These are phyloP conservation scores for Lycium barbarum DNA, from an alignment of 257 asterid genomes.

Conservation along the genomic window DNA sequence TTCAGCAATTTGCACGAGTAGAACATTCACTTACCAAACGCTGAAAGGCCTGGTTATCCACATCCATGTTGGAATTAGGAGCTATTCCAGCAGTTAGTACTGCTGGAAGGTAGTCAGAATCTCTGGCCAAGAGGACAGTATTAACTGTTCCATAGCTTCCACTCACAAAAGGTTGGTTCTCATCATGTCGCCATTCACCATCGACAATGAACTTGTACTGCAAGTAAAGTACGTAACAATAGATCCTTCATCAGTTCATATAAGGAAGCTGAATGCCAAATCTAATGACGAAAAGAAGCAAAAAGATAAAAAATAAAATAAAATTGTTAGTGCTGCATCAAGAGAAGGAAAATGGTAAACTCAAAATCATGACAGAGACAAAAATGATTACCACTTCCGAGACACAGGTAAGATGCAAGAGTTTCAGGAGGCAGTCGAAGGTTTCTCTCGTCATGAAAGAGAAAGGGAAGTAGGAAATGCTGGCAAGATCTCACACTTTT, in stretches of 20 bases:
- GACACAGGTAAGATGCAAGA: conserved; percentile 19
- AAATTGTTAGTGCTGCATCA: conserved; percentile 9
- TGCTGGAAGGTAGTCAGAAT: conserved; percentile 57
- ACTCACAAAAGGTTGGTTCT: conserved; percentile 69
- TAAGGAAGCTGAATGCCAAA: not conserved
- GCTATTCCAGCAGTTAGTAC: conserved; percentile 57
- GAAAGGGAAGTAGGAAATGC: not conserved
- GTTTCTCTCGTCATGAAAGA: conserved; percentile 18
- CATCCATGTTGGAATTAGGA: conserved; percentile 86
- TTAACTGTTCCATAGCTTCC: conserved; percentile 83
- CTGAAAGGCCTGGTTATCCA: conserved; percentile 79
- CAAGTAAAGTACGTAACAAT: conserved; percentile 38
- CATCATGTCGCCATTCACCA: conserved; percentile 97
- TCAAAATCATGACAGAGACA: conserved; percentile 6
- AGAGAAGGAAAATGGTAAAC: conserved; percentile 17
- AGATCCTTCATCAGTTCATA: not conserved
- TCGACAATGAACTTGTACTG: conserved; percentile 97
- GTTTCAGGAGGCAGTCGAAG: not conserved
- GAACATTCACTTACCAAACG: conserved; percentile 62
- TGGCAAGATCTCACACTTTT: not conserved
- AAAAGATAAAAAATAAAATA: not conserved
- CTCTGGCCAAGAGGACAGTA: conserved; percentile 73
- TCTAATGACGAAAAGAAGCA: conserved; percentile 2
- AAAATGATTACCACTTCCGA: not conserved
- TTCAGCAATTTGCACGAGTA: conserved; percentile 16